Evolutionary conservation across 257 asterid genomes (phyloP).

Genomic region (Lithospermum erythrorhizon): DNA sequence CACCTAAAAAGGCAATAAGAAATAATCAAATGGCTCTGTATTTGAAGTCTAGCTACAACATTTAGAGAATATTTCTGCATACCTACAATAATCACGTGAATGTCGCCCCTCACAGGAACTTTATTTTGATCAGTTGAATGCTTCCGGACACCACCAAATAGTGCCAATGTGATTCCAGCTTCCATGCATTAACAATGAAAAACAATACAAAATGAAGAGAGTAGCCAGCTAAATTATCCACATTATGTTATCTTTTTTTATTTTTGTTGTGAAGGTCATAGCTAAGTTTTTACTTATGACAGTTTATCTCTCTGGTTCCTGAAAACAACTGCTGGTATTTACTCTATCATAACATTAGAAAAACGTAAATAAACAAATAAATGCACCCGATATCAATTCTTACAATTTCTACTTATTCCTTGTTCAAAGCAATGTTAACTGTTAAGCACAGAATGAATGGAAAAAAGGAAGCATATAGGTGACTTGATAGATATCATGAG

Average conservation of each 20-base stretch:
- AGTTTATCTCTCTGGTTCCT: no score
- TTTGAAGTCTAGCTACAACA: not conserved
- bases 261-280: no score
- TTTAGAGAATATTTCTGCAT: constrained; percentile 12
- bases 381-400: no score
- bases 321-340: not conserved
- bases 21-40: not conserved
- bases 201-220: constrained; percentile 1
- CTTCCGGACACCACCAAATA: constrained; percentile 90
- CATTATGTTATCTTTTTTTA: not conserved
- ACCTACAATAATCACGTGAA: constrained; percentile 88
- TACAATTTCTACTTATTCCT: no score
- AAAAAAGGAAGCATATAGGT: no score
- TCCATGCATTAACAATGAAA: constrained; percentile 16
- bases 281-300: no score
- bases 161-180: constrained; percentile 81
- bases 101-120: constrained; percentile 98
- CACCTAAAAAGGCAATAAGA: constrained; percentile 40
- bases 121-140: constrained; percentile 93
- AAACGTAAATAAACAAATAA: not conserved
- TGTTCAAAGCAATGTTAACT: no score
- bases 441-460: no score
- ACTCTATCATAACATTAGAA: not conserved
- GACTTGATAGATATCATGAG: no score
- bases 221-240: not conserved